Evolutionary conservation across 1,284 basidiomycete genomes (phyloP).

Genomic region (Trichosporon sp.): DNA sequence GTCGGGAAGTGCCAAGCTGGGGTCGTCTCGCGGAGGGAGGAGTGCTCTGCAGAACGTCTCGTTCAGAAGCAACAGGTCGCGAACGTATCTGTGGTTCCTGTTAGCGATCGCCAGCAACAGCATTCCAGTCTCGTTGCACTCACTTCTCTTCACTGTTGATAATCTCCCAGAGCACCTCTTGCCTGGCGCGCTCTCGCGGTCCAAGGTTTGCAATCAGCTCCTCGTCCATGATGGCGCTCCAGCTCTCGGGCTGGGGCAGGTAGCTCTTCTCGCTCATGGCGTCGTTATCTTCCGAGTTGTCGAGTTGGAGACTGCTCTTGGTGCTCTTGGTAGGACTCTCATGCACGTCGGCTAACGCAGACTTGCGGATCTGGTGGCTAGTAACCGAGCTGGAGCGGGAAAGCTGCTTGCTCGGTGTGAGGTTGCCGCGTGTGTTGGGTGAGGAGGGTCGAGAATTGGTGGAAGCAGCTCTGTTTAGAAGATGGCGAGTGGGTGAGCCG

Average conservation of each 20-base stretch:
- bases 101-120: not conserved
- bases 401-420: not conserved
- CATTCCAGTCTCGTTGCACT: slow-evolving; percentile 31
- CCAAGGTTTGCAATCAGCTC: slow-evolving; percentile 91
- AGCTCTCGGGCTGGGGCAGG: slow-evolving; percentile 64
- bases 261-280: slow-evolving; percentile 26
- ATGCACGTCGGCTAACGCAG: not conserved
- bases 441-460: not conserved
- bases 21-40: slow-evolving; percentile 62
- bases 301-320: not conserved
- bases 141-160: slow-evolving; percentile 93
- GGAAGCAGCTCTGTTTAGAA: not conserved
- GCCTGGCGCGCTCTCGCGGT: slow-evolving; percentile 84
- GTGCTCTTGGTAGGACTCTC: not conserved
- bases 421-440: not conserved
- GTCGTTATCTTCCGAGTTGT: slow-evolving; percentile 5
- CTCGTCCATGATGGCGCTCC: slow-evolving; percentile 92
- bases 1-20: slow-evolving; percentile 51
- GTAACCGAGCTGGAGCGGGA: slow-evolving; percentile 8
- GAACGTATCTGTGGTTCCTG: slow-evolving; percentile 67
- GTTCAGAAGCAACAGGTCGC: slow-evolving; percentile 81
- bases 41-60: slow-evolving; percentile 87
- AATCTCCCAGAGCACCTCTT: slow-evolving; percentile 97
- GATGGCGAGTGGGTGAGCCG: not conserved
- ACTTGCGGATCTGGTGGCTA: slow-evolving; percentile 4